Base-by-base conservation (phyloP, 306 rosid species). In the Calophaca sinica region DNA sequence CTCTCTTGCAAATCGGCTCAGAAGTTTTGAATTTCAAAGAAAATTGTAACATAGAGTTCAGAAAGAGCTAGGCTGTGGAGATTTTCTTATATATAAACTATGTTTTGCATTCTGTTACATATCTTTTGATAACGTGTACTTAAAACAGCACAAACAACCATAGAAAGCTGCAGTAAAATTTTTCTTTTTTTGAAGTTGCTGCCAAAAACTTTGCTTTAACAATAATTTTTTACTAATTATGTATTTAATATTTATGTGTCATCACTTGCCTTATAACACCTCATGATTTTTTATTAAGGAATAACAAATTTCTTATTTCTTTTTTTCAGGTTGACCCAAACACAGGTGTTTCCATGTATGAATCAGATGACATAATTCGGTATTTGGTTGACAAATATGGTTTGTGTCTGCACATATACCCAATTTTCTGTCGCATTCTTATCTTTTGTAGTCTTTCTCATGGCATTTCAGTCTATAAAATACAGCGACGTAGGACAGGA, bases 351-450 rank as follows among this genome's bases (percentile, higher is more conserved):
- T 86, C 98, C 3, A 90, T 96, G 99, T 96, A 96, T 49, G 99
- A 96, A 88, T 96, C 99, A 36, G 99, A 96, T 81, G 97, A 85
- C 61, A 96, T 96, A 71, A 92, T 96, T 78, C 90, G 89, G 75
- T 88, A 96, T 81, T 87, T 96, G 90, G 96, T 77, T 73, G 89
- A 62, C 49, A 88, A 88, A 70, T 92, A 96, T 79, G 98, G 99
- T 96, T 66, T 48, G 90, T 85, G 29, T 73, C 60, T 14, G 62
- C 72, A 14, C 39, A 31, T 61, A 54, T 62, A 38, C 48, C 49
- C 50, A n/a, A n/a, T 76, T 73, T 61, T 74, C 57, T 54, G 49
- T 68, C 35, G 28, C 69, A 9, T 29, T 15, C 60, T 59, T 45
- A 42, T 33, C 49, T 62, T 41, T 46, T 15, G 6, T 31, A 5